Percentiles rank a stretch among this genome's conserved stretches.
Conservation (phyloP, 331 rosid species). For the Malus hybrid region DNA sequence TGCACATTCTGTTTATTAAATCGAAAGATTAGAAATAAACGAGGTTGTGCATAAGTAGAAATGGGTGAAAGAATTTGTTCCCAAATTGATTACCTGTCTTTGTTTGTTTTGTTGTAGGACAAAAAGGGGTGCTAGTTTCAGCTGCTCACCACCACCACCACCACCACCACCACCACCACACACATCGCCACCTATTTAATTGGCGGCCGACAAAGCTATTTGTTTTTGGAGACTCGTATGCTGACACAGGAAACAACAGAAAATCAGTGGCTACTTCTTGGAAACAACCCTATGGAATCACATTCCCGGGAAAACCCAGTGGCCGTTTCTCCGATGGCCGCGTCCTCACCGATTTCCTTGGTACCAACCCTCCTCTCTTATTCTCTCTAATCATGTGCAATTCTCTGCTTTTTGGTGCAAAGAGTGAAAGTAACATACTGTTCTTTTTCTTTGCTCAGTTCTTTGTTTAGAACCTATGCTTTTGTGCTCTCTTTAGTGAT, state of each 20-base stretch:
- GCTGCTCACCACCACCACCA: neutral
- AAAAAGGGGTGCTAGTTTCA: constrained; percentile 1
- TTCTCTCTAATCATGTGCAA: neutral
- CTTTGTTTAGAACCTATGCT: neutral
- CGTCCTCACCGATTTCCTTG: neutral
- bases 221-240: constrained; percentile 78
- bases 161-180: neutral
- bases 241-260: constrained; percentile 58
- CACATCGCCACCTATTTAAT: neutral
- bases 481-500: neutral
- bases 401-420: neutral
- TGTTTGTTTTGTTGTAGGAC: neutral
- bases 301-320: neutral
- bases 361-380: no score
- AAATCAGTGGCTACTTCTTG: constrained; percentile 29
- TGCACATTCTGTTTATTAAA: neutral
- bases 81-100: neutral
- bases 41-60: neutral
- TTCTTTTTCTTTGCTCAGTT: neutral
- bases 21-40: neutral
- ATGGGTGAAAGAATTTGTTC: neutral
- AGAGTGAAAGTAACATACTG: neutral
- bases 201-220: constrained; percentile 39
- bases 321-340: neutral
- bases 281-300: neutral